These are phyloP conservation scores for Cercophora newfieldiana DNA, from an alignment of 495 filamentous ascomycete species.

Conservation along the genomic window DNA sequence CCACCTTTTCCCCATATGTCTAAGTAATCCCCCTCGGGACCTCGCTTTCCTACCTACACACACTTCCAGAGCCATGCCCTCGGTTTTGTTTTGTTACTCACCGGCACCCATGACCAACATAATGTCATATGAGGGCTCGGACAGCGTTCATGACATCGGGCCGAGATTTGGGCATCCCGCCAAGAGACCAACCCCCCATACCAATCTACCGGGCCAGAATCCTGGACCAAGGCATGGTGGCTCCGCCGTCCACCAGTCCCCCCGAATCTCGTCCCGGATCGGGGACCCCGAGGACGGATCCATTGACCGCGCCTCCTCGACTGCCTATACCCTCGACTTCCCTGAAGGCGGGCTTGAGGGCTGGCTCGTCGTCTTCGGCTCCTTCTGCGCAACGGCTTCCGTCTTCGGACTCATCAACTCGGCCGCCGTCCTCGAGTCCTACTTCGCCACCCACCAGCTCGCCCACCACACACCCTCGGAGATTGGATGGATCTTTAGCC, in stretches of 20 bases:
- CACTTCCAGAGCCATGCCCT: background rate
- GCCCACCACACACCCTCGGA: slow-evolving; percentile 51
- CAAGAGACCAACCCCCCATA: no score
- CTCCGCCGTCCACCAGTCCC: no score
- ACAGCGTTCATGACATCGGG: background rate
- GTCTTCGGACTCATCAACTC: slow-evolving; percentile 67
- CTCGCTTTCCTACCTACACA: background rate
- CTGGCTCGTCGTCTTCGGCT: slow-evolving; percentile 63
- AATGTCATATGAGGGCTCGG: no score
- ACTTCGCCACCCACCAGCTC: slow-evolving; percentile 63
- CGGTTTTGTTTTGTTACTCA: no score
- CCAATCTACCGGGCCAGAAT: no score
- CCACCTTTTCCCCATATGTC: background rate
- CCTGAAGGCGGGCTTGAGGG: slow-evolving; percentile 61
- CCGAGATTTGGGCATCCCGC: background rate
- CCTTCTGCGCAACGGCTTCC: slow-evolving; percentile 61
- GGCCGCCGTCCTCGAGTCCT: slow-evolving; percentile 63
- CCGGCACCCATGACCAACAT: no score
- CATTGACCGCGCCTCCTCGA: slow-evolving; percentile 9
- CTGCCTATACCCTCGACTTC: slow-evolving; percentile 41
- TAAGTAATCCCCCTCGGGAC: background rate
- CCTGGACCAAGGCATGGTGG: no score
- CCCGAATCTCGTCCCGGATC: no score
- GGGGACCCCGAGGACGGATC: no score
- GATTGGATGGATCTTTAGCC: slow-evolving; percentile 66